phyloP scores from a whole-genome alignment of 768 basidiomycete genomes.

The Lepiota venenata region DNA sequence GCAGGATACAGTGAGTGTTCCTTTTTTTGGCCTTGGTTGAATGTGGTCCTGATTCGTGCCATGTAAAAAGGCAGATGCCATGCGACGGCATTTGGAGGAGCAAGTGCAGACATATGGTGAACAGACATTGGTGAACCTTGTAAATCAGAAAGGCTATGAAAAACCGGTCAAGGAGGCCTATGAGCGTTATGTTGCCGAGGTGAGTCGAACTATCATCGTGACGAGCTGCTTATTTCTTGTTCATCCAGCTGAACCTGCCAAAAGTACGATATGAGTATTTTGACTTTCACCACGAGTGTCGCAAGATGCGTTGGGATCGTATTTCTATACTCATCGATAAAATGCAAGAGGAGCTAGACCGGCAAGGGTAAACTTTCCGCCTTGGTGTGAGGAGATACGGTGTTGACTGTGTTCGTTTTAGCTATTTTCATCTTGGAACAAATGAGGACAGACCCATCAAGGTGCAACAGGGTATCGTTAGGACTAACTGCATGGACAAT shows the following conservation, averaged over 20 bases:
- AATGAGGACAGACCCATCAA: conserved; percentile 41
- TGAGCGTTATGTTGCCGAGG: conserved; percentile 71
- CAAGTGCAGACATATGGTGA: conserved; percentile 74
- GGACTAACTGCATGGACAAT: conserved; percentile 98
- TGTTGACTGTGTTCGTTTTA: conserved; percentile 21
- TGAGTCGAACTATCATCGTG: conserved; percentile 23
- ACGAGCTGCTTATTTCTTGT: neutral
- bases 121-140: conserved; percentile 81
- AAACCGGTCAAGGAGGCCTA: conserved; percentile 94
- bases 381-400: neutral
- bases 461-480: conserved; percentile 72
- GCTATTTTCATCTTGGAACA: conserved; percentile 76
- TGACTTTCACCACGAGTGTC: conserved; percentile 96
- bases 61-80: conserved; percentile 56
- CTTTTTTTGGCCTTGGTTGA: neutral
- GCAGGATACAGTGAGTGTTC: conserved; percentile 67
- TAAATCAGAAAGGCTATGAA: conserved; percentile 93
- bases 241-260: conserved; percentile 53
- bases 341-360: conserved; percentile 64
- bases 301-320: conserved; percentile 91
- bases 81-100: conserved; percentile 70
- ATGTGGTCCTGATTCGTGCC: conserved; percentile 3
- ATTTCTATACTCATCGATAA: conserved; percentile 79
- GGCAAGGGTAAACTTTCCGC: conserved; percentile 53
- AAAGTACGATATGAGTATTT: conserved; percentile 90